A percentile compares a stretch with the other conserved stretches of the same genome.
Evolutionary conservation across 1,139 yeast genomes (phyloP).

Genomic region (Casaregolazyma lundiana): DNA sequence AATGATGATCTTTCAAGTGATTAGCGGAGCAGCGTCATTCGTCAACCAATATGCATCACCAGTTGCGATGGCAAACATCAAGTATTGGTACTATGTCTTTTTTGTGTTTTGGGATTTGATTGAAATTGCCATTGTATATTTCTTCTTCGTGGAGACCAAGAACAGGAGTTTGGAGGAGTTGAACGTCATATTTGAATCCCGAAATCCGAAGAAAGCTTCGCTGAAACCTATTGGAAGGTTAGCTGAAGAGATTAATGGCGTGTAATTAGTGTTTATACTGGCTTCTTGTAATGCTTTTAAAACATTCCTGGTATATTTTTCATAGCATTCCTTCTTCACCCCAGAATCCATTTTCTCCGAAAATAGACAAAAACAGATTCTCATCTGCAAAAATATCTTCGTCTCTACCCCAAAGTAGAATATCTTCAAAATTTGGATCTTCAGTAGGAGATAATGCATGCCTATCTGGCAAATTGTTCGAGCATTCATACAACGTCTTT

Average conservation of each 20-base stretch:
- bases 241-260: too few species aligned
- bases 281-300: too few species aligned
- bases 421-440: conserved; percentile 2
- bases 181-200: conserved; percentile 37
- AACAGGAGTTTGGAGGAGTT: conserved; percentile 45
- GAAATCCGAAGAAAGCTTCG: conserved; percentile 21
- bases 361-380: too few species aligned
- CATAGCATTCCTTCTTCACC: too few species aligned
- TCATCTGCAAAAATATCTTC: too few species aligned
- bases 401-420: too few species aligned
- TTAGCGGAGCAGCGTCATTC: conserved; percentile 23
- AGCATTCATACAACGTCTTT: neutral
- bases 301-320: too few species aligned
- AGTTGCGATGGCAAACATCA: conserved; percentile 52
- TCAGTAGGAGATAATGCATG: neutral
- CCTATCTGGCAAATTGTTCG: neutral
- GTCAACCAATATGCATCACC: conserved; percentile 50
- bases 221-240: too few species aligned
- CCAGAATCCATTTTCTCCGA: too few species aligned
- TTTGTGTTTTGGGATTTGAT: conserved; percentile 27
- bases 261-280: too few species aligned
- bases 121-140: conserved; percentile 30
- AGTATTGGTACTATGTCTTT: conserved; percentile 56
- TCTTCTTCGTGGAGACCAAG: conserved; percentile 41
- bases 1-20: conserved; percentile 21